Evolutionary conservation across 768 basidiomycete genomes (phyloP), one percentile per base, ranked within the genome.

Genomic region (Trametes cinnabarina): DNA sequence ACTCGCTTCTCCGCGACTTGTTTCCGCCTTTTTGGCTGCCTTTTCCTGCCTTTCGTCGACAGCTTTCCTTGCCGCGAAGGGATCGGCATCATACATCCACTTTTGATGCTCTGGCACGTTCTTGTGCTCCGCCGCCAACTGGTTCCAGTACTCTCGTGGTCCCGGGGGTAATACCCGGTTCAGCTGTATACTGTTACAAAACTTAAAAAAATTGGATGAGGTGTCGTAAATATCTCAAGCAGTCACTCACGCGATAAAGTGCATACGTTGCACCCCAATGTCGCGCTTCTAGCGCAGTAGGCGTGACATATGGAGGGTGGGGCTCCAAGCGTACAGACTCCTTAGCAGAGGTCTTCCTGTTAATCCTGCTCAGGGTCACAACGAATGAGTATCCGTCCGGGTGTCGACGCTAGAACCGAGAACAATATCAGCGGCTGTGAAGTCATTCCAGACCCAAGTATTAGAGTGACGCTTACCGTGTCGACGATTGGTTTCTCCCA

Each of bases 221-320:
- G 1, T 20, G 23, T 17, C 12, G 25, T 32, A 1, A 2, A 7
- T 3, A 22, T 5, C 8, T 4, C n/a, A 54, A 25, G 11, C 10
- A n/a, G n/a, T 25, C 23, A 85, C 88, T 74, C 73, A 94, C 92
- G 65, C 93, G 85, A 71, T 94, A 90, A 51, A 96, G 73, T 39
- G 90, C 90, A 65, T 90, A 93, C 3, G 87, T 88, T 15, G 93
- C 93, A 37, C 87, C 93, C 87, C 90, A 94, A 68, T 97, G 94
- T 53, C 87, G 88, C 26, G 94, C 93, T 72, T 96, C 92, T 22
- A 87, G 68, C 7, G 85, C 79, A n/a, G 86, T 85, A 2, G 82
- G 77, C 60, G 83, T 77, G 43, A 80, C 73, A 63, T 90, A 82
- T 6, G 86, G 80, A 1, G 90, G 88, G 67, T 88, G 82, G 5